phyloP scores from a whole-genome alignment of 2,329 filamentous ascomycete species.

The Clonostachys solani region DNA sequence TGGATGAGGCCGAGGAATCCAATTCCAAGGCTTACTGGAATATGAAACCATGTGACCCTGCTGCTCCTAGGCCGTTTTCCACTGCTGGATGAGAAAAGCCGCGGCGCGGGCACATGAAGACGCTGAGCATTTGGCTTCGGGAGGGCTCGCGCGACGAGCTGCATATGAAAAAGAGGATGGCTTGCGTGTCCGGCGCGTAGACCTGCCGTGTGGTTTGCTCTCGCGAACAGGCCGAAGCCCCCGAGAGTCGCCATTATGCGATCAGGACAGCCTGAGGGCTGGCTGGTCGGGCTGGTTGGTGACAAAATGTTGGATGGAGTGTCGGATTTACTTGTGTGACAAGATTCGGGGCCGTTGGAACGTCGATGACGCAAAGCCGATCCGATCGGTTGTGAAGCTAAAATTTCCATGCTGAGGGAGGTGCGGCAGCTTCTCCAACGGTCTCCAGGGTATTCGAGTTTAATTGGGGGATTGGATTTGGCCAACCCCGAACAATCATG shows the following conservation, averaged over 20 bases:
- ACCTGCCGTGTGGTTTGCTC: slow-evolving; percentile 7
- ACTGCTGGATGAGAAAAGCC: slow-evolving; percentile 15
- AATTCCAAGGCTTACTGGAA: slow-evolving; percentile 81
- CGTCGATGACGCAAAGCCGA: too few species aligned
- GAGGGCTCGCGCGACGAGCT: neutral
- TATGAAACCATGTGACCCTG: slow-evolving; percentile 81
- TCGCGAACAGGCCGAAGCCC: slow-evolving; percentile 23
- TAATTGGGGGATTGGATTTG: too few species aligned
- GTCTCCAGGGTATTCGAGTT: too few species aligned
- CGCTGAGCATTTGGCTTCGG: neutral
- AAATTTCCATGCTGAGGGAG: too few species aligned
- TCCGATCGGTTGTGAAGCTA: too few species aligned
- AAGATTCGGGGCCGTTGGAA: too few species aligned
- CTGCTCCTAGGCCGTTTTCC: slow-evolving; percentile 42
- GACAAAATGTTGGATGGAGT: too few species aligned
- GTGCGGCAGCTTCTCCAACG: too few species aligned
- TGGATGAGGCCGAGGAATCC: slow-evolving; percentile 80
- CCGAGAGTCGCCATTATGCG: slow-evolving; percentile 18
- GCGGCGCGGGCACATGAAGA: too few species aligned
- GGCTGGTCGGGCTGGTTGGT: neutral
- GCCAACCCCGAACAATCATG: too few species aligned
- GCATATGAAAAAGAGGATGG: neutral
- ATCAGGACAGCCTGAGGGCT: neutral
- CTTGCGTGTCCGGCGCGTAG: slow-evolving; percentile 15
- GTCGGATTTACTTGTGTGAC: too few species aligned